Conservation (phyloP, 805 yeast species). For the Metschnikowia kunwiensis region DNA sequence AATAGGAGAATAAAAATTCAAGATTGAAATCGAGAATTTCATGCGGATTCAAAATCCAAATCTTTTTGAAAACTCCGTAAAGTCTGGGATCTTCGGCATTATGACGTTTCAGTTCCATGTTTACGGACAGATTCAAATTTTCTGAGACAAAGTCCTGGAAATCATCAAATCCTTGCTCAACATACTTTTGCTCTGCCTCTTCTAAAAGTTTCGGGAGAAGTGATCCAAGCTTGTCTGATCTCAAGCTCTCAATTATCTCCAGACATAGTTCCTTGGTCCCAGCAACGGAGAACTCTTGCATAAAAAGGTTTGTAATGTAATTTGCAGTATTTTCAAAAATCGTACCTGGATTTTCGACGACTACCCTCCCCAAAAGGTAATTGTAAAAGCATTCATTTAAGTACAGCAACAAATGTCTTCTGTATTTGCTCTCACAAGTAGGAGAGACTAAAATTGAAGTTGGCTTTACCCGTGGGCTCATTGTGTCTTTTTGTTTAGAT, state of each 20-base stretch:
- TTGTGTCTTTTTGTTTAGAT: too few relatives aligned
- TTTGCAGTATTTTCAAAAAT: conserved; percentile 7
- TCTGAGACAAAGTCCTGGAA: conserved; percentile 17
- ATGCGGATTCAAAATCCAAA: conserved; percentile 14
- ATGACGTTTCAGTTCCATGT: background rate
- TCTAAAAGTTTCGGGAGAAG: conserved; percentile 6
- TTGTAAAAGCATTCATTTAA: conserved; percentile 2
- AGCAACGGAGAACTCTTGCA: conserved; percentile 15
- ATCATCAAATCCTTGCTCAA: conserved; percentile 14
- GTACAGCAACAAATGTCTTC: too few relatives aligned
- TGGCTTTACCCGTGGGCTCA: too few relatives aligned
- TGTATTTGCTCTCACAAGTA: too few relatives aligned
- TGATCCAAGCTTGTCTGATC: conserved; percentile 9
- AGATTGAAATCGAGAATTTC: conserved; percentile 10
- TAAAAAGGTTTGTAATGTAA: conserved; percentile 15
- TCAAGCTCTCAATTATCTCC: conserved; percentile 7
- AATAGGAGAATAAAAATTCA: conserved; percentile 8
- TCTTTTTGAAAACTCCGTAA: conserved; percentile 6
- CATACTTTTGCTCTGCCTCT: conserved; percentile 15
- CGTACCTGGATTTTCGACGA: background rate
- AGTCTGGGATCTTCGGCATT: conserved; percentile 8
- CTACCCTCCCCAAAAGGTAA: background rate
- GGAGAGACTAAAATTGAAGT: too few relatives aligned
- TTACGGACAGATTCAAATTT: conserved; percentile 2
- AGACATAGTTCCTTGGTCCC: conserved; percentile 12